Percentiles rank a stretch among this genome's conserved stretches.
Conservation (phyloP, 1,284 basidiomycete genomes). For the Cystobasidium slooffiae region DNA sequence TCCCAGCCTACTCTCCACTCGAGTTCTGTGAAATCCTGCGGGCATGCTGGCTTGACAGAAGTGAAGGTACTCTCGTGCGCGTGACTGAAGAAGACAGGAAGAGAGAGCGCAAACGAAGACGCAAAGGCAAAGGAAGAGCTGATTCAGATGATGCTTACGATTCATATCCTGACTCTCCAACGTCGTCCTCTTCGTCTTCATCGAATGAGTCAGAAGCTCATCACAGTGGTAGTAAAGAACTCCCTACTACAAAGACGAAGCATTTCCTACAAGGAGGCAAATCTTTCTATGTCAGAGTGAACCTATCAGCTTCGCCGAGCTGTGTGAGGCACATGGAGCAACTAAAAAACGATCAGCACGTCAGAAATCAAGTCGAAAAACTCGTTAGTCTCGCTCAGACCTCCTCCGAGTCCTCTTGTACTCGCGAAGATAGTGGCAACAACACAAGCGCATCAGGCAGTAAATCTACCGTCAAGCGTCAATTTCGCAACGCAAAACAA, state of each 20-base stretch:
- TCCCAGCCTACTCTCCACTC: slow-evolving; percentile 6
- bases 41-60: slow-evolving; percentile 18
- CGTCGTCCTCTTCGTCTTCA: neutral
- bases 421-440: slow-evolving; percentile 14
- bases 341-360: neutral
- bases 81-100: neutral
- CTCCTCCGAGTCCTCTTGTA: neutral
- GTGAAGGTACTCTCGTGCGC: neutral
- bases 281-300: slow-evolving; percentile 26
- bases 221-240: neutral
- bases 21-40: slow-evolving; percentile 22
- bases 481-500: slow-evolving; percentile 21
- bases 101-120: neutral
- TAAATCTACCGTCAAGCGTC: neutral
- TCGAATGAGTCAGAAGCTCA: neutral
- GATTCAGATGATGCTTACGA: too few species aligned
- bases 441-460: neutral
- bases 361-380: slow-evolving; percentile 6
- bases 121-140: slow-evolving; percentile 7
- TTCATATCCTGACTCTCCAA: too few species aligned
- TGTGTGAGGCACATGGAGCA: slow-evolving; percentile 12
- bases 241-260: neutral
- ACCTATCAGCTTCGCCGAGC: slow-evolving; percentile 15
- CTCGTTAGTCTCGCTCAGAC: slow-evolving; percentile 20
- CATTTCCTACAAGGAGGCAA: slow-evolving; percentile 7